phyloP scores from a whole-genome alignment of 1,139 yeast genomes.

The Candida frijolesensis region DNA sequence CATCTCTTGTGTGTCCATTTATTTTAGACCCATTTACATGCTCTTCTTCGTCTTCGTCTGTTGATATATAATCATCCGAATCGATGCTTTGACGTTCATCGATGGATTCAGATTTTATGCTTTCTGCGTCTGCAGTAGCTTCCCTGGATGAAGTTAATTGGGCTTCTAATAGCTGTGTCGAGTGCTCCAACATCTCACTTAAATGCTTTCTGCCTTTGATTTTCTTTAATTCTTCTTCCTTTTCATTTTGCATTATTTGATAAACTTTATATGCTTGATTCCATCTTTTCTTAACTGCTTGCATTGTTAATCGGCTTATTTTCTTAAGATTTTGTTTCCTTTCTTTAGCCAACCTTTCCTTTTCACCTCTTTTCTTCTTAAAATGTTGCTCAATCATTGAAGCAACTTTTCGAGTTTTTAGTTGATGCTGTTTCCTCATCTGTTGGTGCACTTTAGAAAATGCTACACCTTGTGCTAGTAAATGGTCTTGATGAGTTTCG shows the following conservation, averaged over 20 bases:
- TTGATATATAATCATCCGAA: conserved; percentile 22
- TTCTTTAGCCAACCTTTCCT: conserved; percentile 75
- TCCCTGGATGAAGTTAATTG: conserved; percentile 54
- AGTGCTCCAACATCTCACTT: conserved; percentile 86
- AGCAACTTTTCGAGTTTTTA: conserved; percentile 73
- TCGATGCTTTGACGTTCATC: conserved; percentile 22
- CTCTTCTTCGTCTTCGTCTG: conserved; percentile 31
- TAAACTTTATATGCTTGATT: conserved; percentile 84
- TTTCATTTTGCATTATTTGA: conserved; percentile 50
- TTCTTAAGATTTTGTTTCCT: conserved; percentile 66
- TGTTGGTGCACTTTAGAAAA: conserved; percentile 75
- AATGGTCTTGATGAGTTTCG: conserved; percentile 68
- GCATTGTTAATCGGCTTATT: conserved; percentile 77
- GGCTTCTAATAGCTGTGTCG: conserved; percentile 87
- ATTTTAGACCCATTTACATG: conserved; percentile 4
- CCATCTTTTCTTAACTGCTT: conserved; percentile 92
- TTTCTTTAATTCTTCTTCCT: conserved; percentile 70
- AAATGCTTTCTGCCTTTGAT: conserved; percentile 85
- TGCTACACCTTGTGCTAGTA: conserved; percentile 73
- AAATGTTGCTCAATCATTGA: conserved; percentile 86
- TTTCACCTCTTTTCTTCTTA: conserved; percentile 83
- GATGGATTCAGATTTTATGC: conserved; percentile 23
- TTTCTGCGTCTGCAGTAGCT: conserved; percentile 22
- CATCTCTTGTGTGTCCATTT: conserved; percentile 15
- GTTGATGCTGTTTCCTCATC: conserved; percentile 62